Base-by-base conservation (phyloP, 73 alveolate genomes). In the Paramecium biaurelia region DNA sequence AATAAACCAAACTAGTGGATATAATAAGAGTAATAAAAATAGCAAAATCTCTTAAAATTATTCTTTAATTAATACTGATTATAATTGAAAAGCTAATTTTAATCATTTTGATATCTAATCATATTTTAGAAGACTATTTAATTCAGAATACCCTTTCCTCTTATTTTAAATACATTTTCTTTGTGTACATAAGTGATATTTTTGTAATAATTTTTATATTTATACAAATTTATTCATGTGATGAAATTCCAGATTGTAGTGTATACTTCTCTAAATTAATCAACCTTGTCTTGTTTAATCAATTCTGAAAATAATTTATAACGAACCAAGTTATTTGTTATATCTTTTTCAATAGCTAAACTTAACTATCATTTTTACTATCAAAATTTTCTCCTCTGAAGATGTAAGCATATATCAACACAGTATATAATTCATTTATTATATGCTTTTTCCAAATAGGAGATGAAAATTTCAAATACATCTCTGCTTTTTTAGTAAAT, bases 301-400 rank as follows among this genome's bases (percentile, higher is more conserved):
- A 79, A 79, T 79, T 79, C 90, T 7, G 90, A 79, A 63, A 79
- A 47, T 30, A 79, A 34, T 79, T 79, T 79, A 79, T 79, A 79
- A 10, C 35, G 11, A 10, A 26, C 42, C 42, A 24, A 63, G 47
- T 45, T 79, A 32, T 43, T 79, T 9, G 28, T 41, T 20, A 79
- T 79, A 47, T 79, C 90, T 9, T 38, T n/a, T 41, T 20, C 49
- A 41, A 79, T 43, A 38, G 26, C 90, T 79, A 21, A 43, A 2
- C 30, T 6, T 30, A 43, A 23, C 5, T 1, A 23, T 24, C 7
- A 74, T 43, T 45, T 23, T 79, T 79, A 79, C 90, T 47, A 23
- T 79, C 90, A 79, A 79, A 79, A 42, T 79, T 79, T 14, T 79
- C 74, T 23, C 90, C 90, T 45, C 45, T 79, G 3, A 47, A 79